These are phyloP conservation scores for Hebeloma cylindrosporum DNA, from an alignment of 768 basidiomycete genomes.

Conservation along the genomic window DNA sequence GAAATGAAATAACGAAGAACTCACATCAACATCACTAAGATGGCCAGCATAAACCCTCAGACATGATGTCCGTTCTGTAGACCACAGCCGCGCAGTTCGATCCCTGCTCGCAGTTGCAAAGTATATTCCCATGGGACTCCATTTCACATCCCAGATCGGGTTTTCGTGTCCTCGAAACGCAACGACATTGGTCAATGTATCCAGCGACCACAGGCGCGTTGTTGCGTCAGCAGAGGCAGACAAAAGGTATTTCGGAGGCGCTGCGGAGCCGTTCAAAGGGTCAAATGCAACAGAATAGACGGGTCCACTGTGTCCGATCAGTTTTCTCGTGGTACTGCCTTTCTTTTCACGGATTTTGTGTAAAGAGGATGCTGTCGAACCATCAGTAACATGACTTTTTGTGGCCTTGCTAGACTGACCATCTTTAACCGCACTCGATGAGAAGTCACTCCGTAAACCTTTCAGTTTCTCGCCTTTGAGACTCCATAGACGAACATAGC, in stretches of 20 bases:
- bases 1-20: constrained; percentile 31
- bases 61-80: constrained; percentile 85
- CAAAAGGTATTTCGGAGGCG: constrained; percentile 82
- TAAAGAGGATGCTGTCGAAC: constrained; percentile 51
- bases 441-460: constrained; percentile 76
- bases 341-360: constrained; percentile 77
- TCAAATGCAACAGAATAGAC: constrained; percentile 96
- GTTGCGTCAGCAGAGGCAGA: constrained; percentile 94
- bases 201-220: constrained; percentile 89
- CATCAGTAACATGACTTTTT: neutral
- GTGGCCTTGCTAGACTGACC: constrained; percentile 42
- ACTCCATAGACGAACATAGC: constrained; percentile 93
- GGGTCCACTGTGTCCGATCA: constrained; percentile 95
- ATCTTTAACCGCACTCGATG: constrained; percentile 63
- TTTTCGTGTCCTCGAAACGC: constrained; percentile 96
- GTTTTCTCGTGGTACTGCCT: constrained; percentile 84
- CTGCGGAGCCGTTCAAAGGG: constrained; percentile 83
- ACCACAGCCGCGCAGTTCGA: constrained; percentile 94
- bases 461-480: constrained; percentile 87
- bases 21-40: constrained; percentile 93
- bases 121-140: constrained; percentile 98
- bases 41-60: constrained; percentile 94
- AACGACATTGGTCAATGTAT: constrained; percentile 91
- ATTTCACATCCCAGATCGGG: constrained; percentile 98
- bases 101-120: constrained; percentile 96